Evolutionary conservation across 345 rosid genomes (phyloP).

Genomic region (Gossypium bickii): DNA sequence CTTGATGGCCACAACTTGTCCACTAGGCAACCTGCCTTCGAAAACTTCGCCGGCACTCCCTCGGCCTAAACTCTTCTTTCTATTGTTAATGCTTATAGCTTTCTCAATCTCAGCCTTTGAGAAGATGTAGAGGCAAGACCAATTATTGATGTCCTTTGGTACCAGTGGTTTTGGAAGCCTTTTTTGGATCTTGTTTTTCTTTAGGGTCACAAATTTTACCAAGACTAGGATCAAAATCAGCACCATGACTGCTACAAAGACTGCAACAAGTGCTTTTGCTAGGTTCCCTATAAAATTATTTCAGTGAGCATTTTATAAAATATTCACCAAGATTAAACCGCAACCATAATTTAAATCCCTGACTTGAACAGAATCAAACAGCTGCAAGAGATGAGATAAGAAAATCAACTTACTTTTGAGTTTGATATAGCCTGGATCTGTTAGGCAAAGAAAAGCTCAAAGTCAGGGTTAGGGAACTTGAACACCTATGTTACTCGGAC

Average conservation of each 20-base stretch:
- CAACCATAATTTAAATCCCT: neutral
- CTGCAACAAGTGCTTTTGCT: constrained; percentile 24
- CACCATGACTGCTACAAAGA: constrained; percentile 18
- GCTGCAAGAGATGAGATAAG: neutral
- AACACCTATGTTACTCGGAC: neutral
- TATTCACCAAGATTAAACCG: neutral
- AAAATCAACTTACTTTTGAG: constrained; percentile 41
- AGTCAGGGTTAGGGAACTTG: neutral
- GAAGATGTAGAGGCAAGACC: constrained; percentile 51
- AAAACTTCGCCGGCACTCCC: constrained; percentile 63
- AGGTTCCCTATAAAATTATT: constrained; percentile 29
- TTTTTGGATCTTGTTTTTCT: constrained; percentile 9
- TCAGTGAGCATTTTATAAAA: constrained; percentile 15
- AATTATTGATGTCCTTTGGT: constrained; percentile 21
- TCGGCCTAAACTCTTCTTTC: constrained; percentile 34
- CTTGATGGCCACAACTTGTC: constrained; percentile 55
- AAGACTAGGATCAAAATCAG: constrained; percentile 32
- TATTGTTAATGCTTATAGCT: constrained; percentile 36
- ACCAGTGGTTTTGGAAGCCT: constrained; percentile 12
- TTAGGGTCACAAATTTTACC: constrained; percentile 29
- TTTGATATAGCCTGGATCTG: constrained; percentile 40
- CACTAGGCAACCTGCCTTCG: constrained; percentile 57
- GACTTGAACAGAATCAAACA: neutral
- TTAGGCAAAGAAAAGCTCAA: constrained; percentile 10
- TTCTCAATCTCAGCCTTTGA: constrained; percentile 55